Conservation (phyloP, 345 rosid species). For the Salix caprea region DNA sequence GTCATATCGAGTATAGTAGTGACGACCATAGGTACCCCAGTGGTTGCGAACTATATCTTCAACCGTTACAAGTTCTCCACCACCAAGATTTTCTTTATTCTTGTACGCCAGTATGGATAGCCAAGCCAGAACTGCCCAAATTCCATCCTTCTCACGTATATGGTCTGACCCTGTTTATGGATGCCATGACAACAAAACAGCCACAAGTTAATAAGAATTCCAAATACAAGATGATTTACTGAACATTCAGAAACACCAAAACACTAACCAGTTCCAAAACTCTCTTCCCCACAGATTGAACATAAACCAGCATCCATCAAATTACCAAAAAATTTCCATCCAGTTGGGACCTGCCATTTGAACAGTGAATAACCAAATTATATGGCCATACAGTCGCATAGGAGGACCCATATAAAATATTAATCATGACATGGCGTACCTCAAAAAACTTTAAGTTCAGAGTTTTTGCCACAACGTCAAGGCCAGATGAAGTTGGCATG, state of each 20-base stretch:
- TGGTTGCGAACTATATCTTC: conserved; percentile 91
- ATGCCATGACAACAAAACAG: conserved; percentile 10
- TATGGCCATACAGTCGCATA: not conserved
- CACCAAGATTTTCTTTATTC: conserved; percentile 61
- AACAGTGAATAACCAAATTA: conserved; percentile 19
- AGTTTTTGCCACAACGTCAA: conserved; percentile 89
- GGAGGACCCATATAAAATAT: not conserved
- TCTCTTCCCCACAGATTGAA: conserved; percentile 97
- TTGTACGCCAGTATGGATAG: conserved; percentile 85
- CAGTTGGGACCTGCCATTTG: conserved; percentile 78
- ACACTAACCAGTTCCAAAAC: conserved; percentile 92
- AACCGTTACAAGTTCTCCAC: conserved; percentile 73
- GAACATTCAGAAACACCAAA: conserved; percentile 7
- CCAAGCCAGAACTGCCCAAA: conserved; percentile 99
- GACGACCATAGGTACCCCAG: conserved; percentile 92
- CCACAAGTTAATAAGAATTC: not conserved
- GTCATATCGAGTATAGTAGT: conserved; percentile 95
- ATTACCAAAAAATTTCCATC: conserved; percentile 99
- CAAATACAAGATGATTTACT: not conserved
- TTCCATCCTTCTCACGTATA: conserved; percentile 96
- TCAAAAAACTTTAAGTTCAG: conserved; percentile 89
- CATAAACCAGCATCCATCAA: conserved; percentile 98
- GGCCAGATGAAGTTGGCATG: conserved; percentile 99
- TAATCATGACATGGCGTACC: conserved; percentile 36
- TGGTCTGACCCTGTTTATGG: conserved; percentile 80